Base-by-base conservation (phyloP, 345 rosid species). In the Turritis glabra region DNA sequence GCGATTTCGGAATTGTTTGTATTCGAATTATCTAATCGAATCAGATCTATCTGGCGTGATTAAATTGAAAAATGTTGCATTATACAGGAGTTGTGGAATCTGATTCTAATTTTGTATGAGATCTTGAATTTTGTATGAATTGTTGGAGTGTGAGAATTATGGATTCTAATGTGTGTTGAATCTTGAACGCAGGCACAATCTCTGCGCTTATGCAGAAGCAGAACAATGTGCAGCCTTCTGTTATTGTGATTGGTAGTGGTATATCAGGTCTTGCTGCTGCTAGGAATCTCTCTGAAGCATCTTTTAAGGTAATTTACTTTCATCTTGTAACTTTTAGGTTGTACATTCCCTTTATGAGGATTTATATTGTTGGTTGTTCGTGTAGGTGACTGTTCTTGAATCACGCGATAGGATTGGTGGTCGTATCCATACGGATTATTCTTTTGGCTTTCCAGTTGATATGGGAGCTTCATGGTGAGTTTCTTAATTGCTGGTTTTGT, bases 231-330 rank as follows among this genome's bases (percentile, higher is more conserved):
- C 59, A 13, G 54, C 98, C 94, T 47, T 68, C 86, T 55, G 98
- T 88, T 23, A 83, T 90, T 56, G 95, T 93, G 67, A 86, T 93
- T 69, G 98, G 97, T 23, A 88, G 88, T 73, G 98, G 98, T 59
- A 87, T 93, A 70, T 89, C 97, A 5, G 97, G 98, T 43, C 84
- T 93, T 43, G 91, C 98, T 38, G 97, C 98, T 52, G 97, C 96
- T 40, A 82, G 88, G 44, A 71, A 70, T 63, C 98, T 93, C 50
- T 68, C 77, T 44, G 90, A 87, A 76, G 87, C 95, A 30, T 83
- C 87, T 66, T 84, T 90, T 61, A 82, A 89, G 86, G 97, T 86
- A 61, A 78, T 52, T 56, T 71, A 13, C 30, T 54, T 1, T 9
- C 19, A 22, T 40, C 17, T 25, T 48, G 15, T 19, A 35, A 30